A percentile compares a stretch with the other conserved stretches of the same genome.
Evolutionary conservation across 129 eudicot genomes (phyloP).

Genomic region (Smallanthus sonchifolius): DNA sequence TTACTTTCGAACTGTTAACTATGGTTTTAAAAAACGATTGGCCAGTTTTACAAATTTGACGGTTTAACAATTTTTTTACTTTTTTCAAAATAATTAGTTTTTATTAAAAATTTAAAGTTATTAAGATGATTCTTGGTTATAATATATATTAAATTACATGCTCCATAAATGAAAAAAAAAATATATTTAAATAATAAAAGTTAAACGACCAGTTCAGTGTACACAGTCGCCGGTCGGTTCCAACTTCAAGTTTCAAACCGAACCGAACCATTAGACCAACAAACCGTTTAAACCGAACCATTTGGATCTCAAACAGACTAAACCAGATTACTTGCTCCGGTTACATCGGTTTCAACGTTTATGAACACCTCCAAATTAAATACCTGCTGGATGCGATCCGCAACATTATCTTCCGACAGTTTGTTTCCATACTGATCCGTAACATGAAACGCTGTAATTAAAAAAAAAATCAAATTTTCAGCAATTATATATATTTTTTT

Average conservation of each 20-base stretch:
- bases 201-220: too few species aligned
- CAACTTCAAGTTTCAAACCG: background rate
- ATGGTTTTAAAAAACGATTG: background rate
- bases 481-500: too few species aligned
- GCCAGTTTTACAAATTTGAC: background rate
- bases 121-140: background rate
- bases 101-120: background rate
- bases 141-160: too few species aligned
- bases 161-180: too few species aligned
- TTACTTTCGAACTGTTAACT: too few species aligned
- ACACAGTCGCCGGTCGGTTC: background rate
- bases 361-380: background rate
- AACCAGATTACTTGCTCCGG: background rate
- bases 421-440: conserved; percentile 75
- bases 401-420: conserved; percentile 56
- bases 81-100: background rate
- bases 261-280: background rate
- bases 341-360: background rate
- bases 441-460: conserved; percentile 71
- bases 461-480: background rate
- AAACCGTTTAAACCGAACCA: background rate
- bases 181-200: too few species aligned
- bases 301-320: background rate
- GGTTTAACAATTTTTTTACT: background rate
- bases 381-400: conserved; percentile 82